These are phyloP conservation scores for Leishmania tropica DNA, from an alignment of 208 protist genomes.

Conservation along the genomic window DNA sequence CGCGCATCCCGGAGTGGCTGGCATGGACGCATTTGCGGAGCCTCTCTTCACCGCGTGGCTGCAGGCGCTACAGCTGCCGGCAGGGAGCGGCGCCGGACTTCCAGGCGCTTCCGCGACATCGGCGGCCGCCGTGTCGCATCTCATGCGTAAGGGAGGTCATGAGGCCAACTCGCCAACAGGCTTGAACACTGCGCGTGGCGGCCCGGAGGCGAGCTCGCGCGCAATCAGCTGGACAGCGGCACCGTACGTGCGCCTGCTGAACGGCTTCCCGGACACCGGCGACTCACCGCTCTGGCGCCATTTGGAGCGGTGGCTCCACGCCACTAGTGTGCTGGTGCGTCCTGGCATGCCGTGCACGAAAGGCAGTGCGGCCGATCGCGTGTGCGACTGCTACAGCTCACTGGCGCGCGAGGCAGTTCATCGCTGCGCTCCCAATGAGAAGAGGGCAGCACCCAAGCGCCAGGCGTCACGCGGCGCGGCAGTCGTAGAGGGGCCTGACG, in stretches of 20 bases:
- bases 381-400: conserved; percentile 46
- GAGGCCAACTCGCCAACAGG: no score
- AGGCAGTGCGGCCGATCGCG: conserved; percentile 17
- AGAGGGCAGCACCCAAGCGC: background rate
- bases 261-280: conserved; percentile 26
- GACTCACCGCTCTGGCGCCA: conserved; percentile 79
- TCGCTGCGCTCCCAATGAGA: background rate
- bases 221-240: background rate
- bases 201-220: background rate
- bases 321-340: conserved; percentile 70
- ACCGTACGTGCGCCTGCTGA: conserved; percentile 24
- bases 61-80: conserved; percentile 43
- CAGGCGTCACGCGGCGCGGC: background rate
- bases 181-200: background rate
- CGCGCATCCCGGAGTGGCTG: conserved; percentile 44
- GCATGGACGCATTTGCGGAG: conserved; percentile 70
- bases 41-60: conserved; percentile 69
- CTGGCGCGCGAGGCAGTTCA: conserved; percentile 34
- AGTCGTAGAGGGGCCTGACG: background rate
- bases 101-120: conserved; percentile 8
- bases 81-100: conserved; percentile 17
- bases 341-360: conserved; percentile 38
- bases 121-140: conserved; percentile 17
- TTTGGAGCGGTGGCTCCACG: conserved; percentile 73
- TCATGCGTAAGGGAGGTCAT: conserved; percentile 1